A percentile compares a stretch with the other conserved stretches of the same genome.
These are phyloP conservation scores for Trichoderma harzianum DNA, from an alignment of 2,329 filamentous ascomycete genomes.

Conservation along the genomic window DNA sequence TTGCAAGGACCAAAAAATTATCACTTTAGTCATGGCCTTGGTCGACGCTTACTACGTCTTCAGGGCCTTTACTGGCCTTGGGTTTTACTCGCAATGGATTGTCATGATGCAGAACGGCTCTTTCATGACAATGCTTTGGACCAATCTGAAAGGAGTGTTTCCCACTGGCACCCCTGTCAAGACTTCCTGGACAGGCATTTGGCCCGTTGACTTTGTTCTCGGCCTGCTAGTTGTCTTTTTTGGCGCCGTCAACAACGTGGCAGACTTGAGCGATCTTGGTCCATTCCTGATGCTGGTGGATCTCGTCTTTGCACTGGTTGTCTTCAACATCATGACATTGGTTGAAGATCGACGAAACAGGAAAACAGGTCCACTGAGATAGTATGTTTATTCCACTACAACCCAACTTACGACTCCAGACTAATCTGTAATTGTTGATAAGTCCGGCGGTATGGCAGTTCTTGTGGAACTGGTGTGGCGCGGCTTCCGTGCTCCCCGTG, in stretches of 20 bases:
- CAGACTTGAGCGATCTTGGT: slow-evolving; percentile 4
- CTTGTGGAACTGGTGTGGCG: slow-evolving; percentile 3
- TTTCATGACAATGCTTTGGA: background rate
- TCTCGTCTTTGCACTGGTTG: slow-evolving; percentile 5
- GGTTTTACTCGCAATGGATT: slow-evolving; percentile 1
- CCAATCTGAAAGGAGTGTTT: background rate
- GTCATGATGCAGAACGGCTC: slow-evolving; percentile 6
- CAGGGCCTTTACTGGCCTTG: background rate
- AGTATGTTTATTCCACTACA: background rate
- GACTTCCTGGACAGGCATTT: slow-evolving; percentile 7
- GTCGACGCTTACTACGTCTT: background rate
- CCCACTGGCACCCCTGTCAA: slow-evolving; percentile 3
- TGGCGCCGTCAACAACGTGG: background rate
- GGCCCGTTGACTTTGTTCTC: slow-evolving; percentile 6
- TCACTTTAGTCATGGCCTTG: background rate
- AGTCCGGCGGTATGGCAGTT: slow-evolving; percentile 5
- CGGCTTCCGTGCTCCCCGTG: background rate
- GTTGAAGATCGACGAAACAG: slow-evolving; percentile 1
- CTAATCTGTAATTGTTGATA: background rate
- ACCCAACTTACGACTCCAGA: background rate
- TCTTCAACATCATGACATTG: slow-evolving; percentile 18
- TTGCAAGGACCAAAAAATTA: background rate
- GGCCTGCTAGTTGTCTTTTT: slow-evolving; percentile 11
- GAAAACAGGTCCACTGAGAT: background rate
- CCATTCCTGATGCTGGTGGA: slow-evolving; percentile 11